These are phyloP conservation scores for Oryza punctata DNA, from an alignment of 176 grass and related monocot genomes.

Conservation along the genomic window DNA sequence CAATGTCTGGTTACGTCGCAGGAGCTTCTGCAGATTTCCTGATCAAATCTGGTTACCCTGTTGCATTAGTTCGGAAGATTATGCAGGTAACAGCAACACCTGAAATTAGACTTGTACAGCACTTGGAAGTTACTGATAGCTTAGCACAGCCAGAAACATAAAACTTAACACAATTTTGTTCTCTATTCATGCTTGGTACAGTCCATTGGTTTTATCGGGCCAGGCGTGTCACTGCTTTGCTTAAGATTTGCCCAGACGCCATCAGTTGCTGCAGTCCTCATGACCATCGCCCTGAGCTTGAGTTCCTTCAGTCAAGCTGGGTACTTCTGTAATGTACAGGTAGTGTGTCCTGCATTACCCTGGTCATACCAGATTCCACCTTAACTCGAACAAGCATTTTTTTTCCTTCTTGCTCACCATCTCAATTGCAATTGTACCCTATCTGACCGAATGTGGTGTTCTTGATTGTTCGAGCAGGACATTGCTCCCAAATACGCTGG, in stretches of 20 bases:
- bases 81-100: constrained; percentile 67
- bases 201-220: constrained; percentile 93
- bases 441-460: constrained; percentile 22
- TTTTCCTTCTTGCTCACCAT: not conserved
- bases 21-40: constrained; percentile 85
- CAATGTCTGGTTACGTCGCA: constrained; percentile 88
- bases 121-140: not conserved
- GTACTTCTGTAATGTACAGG: constrained; percentile 92
- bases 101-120: not conserved
- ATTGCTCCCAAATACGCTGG: constrained; percentile 92
- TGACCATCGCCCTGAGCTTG: constrained; percentile 83
- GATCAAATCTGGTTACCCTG: constrained; percentile 70
- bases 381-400: not conserved
- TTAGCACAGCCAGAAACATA: constrained; percentile 18
- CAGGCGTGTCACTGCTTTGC: constrained; percentile 66
- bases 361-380: not conserved
- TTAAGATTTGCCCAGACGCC: constrained; percentile 84
- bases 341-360: constrained; percentile 27
- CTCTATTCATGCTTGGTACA: constrained; percentile 42
- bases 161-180: not conserved
- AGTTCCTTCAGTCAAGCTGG: constrained; percentile 94
- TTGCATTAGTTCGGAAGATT: constrained; percentile 67
- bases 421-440: not conserved
- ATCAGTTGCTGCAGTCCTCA: constrained; percentile 60
- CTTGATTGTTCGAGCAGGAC: constrained; percentile 54